Percentiles rank a stretch among this genome's conserved stretches.
phyloP scores from a whole-genome alignment of 495 filamentous ascomycete species.

The Thozetella sp. region DNA sequence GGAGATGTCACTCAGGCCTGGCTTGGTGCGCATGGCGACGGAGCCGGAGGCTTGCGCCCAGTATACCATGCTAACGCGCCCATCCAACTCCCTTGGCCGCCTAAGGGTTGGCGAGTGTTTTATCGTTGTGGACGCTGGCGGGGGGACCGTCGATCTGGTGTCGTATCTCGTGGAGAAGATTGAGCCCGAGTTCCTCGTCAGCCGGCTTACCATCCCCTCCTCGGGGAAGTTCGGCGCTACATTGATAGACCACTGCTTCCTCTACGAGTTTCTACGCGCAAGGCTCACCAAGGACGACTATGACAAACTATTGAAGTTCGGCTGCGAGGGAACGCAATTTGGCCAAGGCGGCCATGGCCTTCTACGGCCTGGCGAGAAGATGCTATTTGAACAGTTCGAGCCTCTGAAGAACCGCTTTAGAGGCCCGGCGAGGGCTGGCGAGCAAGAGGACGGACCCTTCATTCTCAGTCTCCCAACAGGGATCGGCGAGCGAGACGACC shows the following conservation, averaged over 20 bases:
- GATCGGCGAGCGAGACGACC: not conserved
- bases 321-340: not conserved
- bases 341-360: not conserved
- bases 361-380: not conserved
- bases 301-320: not conserved
- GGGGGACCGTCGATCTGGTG: constrained; percentile 10
- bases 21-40: not conserved
- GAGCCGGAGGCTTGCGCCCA: constrained; percentile 19
- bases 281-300: not conserved
- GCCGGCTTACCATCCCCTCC: not conserved
- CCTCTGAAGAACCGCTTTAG: too few relatives aligned
- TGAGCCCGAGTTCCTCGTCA: not conserved
- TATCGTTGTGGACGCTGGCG: constrained; percentile 17
- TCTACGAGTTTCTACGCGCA: not conserved
- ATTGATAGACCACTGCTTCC: not conserved
- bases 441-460: too few relatives aligned
- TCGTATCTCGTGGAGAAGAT: not conserved
- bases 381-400: not conserved
- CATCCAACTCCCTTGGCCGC: too few relatives aligned
- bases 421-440: too few relatives aligned
- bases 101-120: constrained; percentile 12
- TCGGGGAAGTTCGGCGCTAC: not conserved
- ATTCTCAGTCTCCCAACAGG: too few relatives aligned
- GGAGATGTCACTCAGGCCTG: not conserved
- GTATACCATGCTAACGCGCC: constrained; percentile 11